A percentile compares a stretch with the other conserved stretches of the same genome.
phyloP scores from a whole-genome alignment of 2,329 filamentous ascomycete genomes.

The Beauveria brongniartii region DNA sequence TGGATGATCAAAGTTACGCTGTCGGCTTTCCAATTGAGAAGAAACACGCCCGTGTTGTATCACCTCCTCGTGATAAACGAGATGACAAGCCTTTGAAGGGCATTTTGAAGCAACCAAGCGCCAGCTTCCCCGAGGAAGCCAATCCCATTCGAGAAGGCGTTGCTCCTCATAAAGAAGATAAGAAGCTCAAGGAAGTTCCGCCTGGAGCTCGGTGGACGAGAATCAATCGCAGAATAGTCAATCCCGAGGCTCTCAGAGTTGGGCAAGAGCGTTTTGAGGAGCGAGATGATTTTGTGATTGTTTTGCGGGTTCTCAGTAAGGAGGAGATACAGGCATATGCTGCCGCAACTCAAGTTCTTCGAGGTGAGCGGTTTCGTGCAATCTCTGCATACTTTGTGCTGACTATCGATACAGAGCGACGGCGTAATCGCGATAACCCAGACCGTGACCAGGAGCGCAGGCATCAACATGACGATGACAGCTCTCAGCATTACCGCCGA shows the following conservation, averaged over 20 bases:
- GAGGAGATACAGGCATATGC: constrained; percentile 88
- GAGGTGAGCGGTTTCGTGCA: constrained; percentile 47
- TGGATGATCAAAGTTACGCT: constrained; percentile 23
- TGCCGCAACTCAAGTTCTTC: constrained; percentile 68
- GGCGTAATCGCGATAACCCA: not conserved
- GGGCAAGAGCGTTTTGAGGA: constrained; percentile 91
- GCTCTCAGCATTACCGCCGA: constrained; percentile 18
- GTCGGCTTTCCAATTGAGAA: constrained; percentile 24
- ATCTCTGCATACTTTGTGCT: constrained; percentile 8
- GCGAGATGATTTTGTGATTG: constrained; percentile 88
- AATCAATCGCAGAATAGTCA: constrained; percentile 80
- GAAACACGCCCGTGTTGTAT: constrained; percentile 59
- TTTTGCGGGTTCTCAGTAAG: constrained; percentile 75
- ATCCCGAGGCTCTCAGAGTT: constrained; percentile 75
- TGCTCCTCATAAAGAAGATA: constrained; percentile 83
- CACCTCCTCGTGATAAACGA: constrained; percentile 55
- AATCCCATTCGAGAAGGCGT: constrained; percentile 83
- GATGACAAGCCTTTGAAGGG: constrained; percentile 68
- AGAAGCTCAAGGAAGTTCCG: constrained; percentile 62
- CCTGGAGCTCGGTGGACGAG: constrained; percentile 85
- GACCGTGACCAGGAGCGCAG: not conserved
- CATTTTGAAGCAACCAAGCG: constrained; percentile 76
- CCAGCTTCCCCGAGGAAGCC: constrained; percentile 78
- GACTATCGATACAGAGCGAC: not conserved
- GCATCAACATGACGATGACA: constrained; percentile 22